Evolutionary conservation across 2,329 filamentous ascomycete species (phyloP).

Genomic region (Pseudogymnoascus sp.): DNA sequence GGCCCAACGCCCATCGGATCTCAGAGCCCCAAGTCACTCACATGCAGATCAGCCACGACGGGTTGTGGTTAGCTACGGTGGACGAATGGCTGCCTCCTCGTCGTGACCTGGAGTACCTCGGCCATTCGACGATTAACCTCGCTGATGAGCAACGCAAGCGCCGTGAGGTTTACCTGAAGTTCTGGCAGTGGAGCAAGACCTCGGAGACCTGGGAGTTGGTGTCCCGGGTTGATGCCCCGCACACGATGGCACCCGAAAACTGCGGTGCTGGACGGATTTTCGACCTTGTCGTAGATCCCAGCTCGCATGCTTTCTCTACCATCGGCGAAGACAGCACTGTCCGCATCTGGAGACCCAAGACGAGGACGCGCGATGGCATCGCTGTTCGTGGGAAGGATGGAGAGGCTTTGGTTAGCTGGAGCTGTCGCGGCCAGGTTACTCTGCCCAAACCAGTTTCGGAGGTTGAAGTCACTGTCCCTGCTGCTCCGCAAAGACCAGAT

Average conservation of each 20-base stretch:
- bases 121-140: constrained; percentile 35
- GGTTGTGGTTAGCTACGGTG: constrained; percentile 81
- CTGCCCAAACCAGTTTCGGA: constrained; percentile 31
- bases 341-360: constrained; percentile 72
- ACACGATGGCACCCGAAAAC: constrained; percentile 49
- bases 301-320: constrained; percentile 66
- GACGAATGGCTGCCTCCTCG: constrained; percentile 80
- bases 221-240: constrained; percentile 76
- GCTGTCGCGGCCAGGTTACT: constrained; percentile 51
- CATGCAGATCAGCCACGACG: constrained; percentile 69
- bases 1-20: constrained; percentile 61
- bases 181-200: constrained; percentile 65
- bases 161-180: constrained; percentile 76
- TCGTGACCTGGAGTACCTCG: constrained; percentile 56
- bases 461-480: constrained; percentile 31
- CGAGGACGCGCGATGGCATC: constrained; percentile 59
- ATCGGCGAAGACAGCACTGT: constrained; percentile 73
- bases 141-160: constrained; percentile 42
- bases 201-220: constrained; percentile 62
- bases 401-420: constrained; percentile 64
- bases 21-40: constrained; percentile 70
- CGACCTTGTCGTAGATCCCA: constrained; percentile 63
- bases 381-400: constrained; percentile 50
- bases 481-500: constrained; percentile 25
- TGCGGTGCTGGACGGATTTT: constrained; percentile 51